Conservation (phyloP, 768 basidiomycete species). For the Daedaleopsis sinensis region DNA sequence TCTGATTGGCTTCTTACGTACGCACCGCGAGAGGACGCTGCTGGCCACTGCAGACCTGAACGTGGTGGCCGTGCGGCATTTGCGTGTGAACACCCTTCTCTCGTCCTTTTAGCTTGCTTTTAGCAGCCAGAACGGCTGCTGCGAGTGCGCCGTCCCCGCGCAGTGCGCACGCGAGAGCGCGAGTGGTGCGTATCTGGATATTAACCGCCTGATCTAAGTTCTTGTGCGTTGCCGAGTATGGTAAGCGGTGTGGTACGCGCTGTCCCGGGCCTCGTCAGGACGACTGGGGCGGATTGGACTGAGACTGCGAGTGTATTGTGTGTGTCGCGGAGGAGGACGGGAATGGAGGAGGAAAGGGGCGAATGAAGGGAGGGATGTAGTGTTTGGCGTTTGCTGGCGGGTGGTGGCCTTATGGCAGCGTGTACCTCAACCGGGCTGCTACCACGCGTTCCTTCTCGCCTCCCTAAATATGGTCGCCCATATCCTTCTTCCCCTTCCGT, state of each 20-base stretch:
- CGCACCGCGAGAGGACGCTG: not conserved
- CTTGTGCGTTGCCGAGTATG: not conserved
- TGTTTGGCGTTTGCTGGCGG: constrained; percentile 2
- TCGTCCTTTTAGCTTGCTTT: constrained; percentile 4
- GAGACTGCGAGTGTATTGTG: not conserved
- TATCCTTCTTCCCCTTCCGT: constrained; percentile 24
- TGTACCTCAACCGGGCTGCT: constrained; percentile 31
- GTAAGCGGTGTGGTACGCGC: not conserved
- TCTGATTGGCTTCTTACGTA: constrained; percentile 5
- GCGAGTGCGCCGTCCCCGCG: no score
- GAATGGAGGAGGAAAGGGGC: constrained; percentile 1
- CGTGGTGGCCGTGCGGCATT: constrained; percentile 19
- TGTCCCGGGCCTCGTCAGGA: not conserved
- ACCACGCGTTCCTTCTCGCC: constrained; percentile 38
- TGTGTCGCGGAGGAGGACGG: not conserved
- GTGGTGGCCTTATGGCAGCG: constrained; percentile 22
- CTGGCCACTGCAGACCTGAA: not conserved
- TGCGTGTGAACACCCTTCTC: constrained; percentile 14
- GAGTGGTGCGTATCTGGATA: no score
- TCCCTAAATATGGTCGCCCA: constrained; percentile 39
- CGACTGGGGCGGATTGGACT: no score
- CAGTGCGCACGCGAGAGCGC: no score
- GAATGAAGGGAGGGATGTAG: not conserved
- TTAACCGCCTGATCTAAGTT: not conserved
- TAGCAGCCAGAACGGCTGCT: no score